Evolutionary conservation across 352 stramenopile genomes (phyloP), one percentile per base, ranked within the genome.

Genomic region (Pseudoperonospora humuli): DNA sequence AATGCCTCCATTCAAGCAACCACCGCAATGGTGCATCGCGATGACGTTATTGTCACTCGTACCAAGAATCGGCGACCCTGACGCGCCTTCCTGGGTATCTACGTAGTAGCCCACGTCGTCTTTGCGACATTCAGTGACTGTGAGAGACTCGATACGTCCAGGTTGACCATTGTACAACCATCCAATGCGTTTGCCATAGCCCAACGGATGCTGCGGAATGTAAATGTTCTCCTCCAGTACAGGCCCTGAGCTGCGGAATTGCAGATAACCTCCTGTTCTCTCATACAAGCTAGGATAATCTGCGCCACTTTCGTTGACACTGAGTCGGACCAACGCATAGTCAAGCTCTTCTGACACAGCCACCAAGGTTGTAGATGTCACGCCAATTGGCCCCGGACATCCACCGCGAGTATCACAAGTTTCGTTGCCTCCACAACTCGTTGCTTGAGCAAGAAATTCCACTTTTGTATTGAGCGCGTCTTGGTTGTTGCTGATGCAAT

Each of bases 1-100:
- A 25, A 89, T 81, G 2, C 45, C 74, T 35, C 70, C 75, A 50
- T 90, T 90, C 20, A 78, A 42, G 34, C 78, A 91, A 7, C 71
- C 75, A 5, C 78, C 78, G 46, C 75, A 88, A 45, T 88, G 75
- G 39, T 91, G 78, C 32, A 91, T 52, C 18, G 73, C 78, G n/a
- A 91, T 67, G 13, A 88, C 78, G 0, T 51, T 45, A 42, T 84
- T 72, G 51, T 91, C 78, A 1, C 29, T 57, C 1, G 38, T 60
- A 0, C 48, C 62, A 21, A 91, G 67, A 19, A 88, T 64, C 0
- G 78, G 75, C 9, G 78, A 79, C 3, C 75, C 78, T 3, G 75
- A 91, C 14, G 71, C 79, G 0, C 75, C 78, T 54, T 75, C 73
- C 24, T 85, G 62, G 5, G 78, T 91, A 46, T 91, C 78, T 5